phyloP scores from a whole-genome alignment of 164 flowering plant genomes.

The Vitis amurensis region DNA sequence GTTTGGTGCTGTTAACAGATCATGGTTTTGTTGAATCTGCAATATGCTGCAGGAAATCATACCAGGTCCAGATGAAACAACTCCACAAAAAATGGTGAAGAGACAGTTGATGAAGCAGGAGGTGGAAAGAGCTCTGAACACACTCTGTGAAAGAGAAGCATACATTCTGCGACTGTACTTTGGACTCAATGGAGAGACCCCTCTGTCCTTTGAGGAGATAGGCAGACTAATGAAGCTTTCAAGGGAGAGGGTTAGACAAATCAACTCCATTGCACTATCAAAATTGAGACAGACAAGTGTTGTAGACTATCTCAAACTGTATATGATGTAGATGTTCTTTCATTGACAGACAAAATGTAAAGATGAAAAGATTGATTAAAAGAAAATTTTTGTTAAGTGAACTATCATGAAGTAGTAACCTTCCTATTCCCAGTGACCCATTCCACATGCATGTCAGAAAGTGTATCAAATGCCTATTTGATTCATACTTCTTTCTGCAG shows the following conservation, averaged over 20 bases:
- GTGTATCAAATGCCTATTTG: too few relatives aligned
- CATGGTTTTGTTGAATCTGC: too few relatives aligned
- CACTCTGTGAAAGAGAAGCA: constrained; percentile 45
- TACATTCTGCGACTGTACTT: constrained; percentile 36
- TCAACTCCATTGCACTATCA: constrained; percentile 38
- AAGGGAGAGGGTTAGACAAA: constrained; percentile 61
- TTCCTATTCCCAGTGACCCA: too few relatives aligned
- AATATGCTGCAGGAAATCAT: constrained; percentile 46
- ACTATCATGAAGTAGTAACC: too few relatives aligned
- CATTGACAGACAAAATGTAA: background rate
- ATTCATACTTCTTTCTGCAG: too few relatives aligned
- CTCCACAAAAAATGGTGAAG: constrained; percentile 46
- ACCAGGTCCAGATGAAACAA: constrained; percentile 49
- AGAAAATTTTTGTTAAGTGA: too few relatives aligned
- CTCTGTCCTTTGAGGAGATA: constrained; percentile 51
- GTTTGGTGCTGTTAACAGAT: too few relatives aligned
- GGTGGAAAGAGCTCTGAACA: constrained; percentile 31
- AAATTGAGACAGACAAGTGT: constrained; percentile 30
- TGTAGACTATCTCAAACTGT: constrained; percentile 16
- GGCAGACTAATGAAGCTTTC: constrained; percentile 50
- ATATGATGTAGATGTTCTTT: constrained; percentile 8
- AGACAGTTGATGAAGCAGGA: constrained; percentile 39
- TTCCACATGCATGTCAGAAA: too few relatives aligned
- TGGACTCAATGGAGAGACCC: constrained; percentile 49
- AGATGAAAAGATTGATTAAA: background rate